Base-by-base conservation (phyloP, 495 filamentous ascomycete genomes). In the Neurospora tetrasperma region DNA sequence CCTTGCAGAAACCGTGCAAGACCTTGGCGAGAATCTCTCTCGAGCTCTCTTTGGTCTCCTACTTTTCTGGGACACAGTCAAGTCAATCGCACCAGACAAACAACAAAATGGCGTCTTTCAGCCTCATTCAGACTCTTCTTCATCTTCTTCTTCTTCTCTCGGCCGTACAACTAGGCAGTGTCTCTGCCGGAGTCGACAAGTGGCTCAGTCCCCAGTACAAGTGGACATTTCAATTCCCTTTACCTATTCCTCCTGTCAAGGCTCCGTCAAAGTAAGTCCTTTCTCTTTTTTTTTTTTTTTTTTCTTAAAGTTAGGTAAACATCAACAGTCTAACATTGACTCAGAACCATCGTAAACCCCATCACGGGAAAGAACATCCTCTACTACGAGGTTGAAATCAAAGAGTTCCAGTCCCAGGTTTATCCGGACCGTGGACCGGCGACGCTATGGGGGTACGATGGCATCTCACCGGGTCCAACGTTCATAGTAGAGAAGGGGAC, bases 391-490 rank as follows among this genome's bases (percentile, higher is more conserved):
- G 77, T 86, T 31, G 79, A 83, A 27, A 84, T 88, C 75, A 82
- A 82, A 69, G 20, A 78, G 0, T 86, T 88, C 76, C 74, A 81
- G 35, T 71, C 82, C 35, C 78, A 84, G 69, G 76, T 87, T 14
- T 89, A 86, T 71, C 85, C 85, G 0, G 80, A 80, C 72, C 82
- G 86, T 10, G 80, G 80, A 4, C 74, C 80, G 4, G 82, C 88
- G 9, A 81, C 79, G 11, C 74, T 89, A 10, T 78, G 85, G 27
- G 87, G 86, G 0, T 89, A 87, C 71, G 83, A 89, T 75, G 87
- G 87, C 20, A 85, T 83, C 4, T 81, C 82, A 20, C 87, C 87
- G 2, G 87, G 87, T 3, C 86, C 87, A 0, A 87, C 84, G 9
- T 84, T 86, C 70, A 69, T 79, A 0, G 79, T 87, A 20, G 73